phyloP scores from a whole-genome alignment of 192 early-diverging fungal genomes.

The Coemansia sp. region DNA sequence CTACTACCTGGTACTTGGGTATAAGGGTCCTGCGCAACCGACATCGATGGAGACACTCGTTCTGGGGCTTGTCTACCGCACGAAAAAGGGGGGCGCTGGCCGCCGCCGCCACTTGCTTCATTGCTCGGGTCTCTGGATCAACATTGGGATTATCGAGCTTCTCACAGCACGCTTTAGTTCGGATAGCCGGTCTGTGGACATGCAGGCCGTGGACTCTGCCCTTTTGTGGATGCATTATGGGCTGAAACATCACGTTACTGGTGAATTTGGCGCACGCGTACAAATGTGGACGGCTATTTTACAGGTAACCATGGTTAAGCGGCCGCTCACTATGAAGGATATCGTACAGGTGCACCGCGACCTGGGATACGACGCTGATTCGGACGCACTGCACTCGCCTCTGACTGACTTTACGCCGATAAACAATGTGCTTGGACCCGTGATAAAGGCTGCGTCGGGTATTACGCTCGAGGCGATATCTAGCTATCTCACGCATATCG shows the following conservation, averaged over 20 bases:
- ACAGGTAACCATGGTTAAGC: slow-evolving; percentile 16
- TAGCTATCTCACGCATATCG: slow-evolving; percentile 7
- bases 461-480: slow-evolving; percentile 16
- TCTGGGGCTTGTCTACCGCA: not conserved
- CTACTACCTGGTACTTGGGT: slow-evolving; percentile 36
- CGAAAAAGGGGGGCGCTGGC: not conserved
- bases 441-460: slow-evolving; percentile 11
- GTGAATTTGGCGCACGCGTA: slow-evolving; percentile 16
- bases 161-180: not conserved
- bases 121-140: slow-evolving; percentile 23
- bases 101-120: not conserved
- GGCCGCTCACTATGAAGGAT: slow-evolving; percentile 16
- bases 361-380: slow-evolving; percentile 6
- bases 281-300: slow-evolving; percentile 36
- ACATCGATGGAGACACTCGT: slow-evolving; percentile 8
- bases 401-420: slow-evolving; percentile 8
- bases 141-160: slow-evolving; percentile 32
- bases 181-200: not conserved
- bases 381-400: slow-evolving; percentile 1
- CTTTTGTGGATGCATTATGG: slow-evolving; percentile 30
- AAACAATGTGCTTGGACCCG: slow-evolving; percentile 22
- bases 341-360: slow-evolving; percentile 21
- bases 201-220: slow-evolving; percentile 5
- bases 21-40: slow-evolving; percentile 19
- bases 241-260: slow-evolving; percentile 5